Evolutionary conservation across 345 rosid species (phyloP).

Genomic region (Populus euphratica): DNA sequence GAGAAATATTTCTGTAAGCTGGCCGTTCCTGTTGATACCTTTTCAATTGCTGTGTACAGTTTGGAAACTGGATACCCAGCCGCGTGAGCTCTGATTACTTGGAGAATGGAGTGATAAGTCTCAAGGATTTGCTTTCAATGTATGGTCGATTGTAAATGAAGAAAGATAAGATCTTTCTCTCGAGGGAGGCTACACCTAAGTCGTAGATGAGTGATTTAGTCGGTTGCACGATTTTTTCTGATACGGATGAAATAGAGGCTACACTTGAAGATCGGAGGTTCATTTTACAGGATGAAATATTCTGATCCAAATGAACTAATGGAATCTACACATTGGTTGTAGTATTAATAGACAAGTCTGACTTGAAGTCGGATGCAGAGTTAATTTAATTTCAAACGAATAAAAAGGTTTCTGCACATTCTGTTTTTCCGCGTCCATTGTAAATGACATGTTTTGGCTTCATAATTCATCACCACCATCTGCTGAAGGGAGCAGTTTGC

Average conservation of each 20-base stretch:
- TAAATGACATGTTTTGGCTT: too few species aligned
- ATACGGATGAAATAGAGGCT: background rate
- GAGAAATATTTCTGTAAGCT: background rate
- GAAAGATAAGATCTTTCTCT: conserved; percentile 6
- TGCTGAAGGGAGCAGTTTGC: too few species aligned
- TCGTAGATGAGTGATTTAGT: background rate
- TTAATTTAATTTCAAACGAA: background rate
- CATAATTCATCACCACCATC: too few species aligned
- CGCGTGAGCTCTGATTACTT: conserved; percentile 54
- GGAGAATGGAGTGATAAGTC: conserved; percentile 49
- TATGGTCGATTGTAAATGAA: conserved; percentile 53
- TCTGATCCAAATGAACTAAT: too few species aligned
- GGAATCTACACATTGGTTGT: background rate
- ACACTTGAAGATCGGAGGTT: background rate
- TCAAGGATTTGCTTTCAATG: conserved; percentile 50
- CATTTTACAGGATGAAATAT: too few species aligned
- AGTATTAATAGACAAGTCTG: background rate
- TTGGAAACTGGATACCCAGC: conserved; percentile 79
- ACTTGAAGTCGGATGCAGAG: background rate
- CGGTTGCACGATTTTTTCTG: background rate
- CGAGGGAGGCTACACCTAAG: background rate
- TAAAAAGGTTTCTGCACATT: background rate
- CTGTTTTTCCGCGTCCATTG: too few species aligned
- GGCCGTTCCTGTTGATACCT: background rate
- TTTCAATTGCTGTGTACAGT: conserved; percentile 31